Percentiles rank a stretch among this genome's conserved stretches.
Conservation (phyloP, 371 early-diverging fungal species). For the Rhizopus arrhizus region DNA sequence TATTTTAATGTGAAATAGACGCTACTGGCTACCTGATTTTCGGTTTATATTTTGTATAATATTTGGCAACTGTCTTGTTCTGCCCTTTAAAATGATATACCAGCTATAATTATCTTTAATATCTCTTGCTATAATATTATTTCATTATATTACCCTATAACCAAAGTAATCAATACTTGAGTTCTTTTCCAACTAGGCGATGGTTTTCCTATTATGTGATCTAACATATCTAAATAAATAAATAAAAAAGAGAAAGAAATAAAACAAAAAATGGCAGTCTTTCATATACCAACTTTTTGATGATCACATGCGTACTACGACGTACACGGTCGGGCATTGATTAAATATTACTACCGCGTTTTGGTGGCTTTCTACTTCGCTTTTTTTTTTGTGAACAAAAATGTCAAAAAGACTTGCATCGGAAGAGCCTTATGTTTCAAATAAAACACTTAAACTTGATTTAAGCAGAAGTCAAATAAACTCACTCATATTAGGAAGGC, state of each 20-base stretch:
- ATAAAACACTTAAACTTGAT: background rate
- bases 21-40: constrained; percentile 25
- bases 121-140: background rate
- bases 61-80: constrained; percentile 28
- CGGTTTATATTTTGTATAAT: constrained; percentile 23
- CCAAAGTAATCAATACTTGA: constrained; percentile 69
- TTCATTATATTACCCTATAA: background rate
- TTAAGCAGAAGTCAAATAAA: background rate
- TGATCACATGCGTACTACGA: too few species aligned
- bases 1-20: background rate
- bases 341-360: too few species aligned
- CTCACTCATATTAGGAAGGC: constrained; percentile 7
- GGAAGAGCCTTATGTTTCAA: background rate
- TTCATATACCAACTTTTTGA: background rate
- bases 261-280: background rate
- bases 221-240: constrained; percentile 66
- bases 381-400: background rate
- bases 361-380: background rate
- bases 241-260: background rate
- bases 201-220: constrained; percentile 90
- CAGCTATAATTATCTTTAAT: background rate
- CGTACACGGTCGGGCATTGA: too few species aligned
- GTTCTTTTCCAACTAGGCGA: constrained; percentile 85
- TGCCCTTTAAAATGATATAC: constrained; percentile 32
- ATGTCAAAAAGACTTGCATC: constrained; percentile 9